These are phyloP conservation scores for Asterophora parasitica DNA, from an alignment of 768 basidiomycete genomes.

Conservation along the genomic window DNA sequence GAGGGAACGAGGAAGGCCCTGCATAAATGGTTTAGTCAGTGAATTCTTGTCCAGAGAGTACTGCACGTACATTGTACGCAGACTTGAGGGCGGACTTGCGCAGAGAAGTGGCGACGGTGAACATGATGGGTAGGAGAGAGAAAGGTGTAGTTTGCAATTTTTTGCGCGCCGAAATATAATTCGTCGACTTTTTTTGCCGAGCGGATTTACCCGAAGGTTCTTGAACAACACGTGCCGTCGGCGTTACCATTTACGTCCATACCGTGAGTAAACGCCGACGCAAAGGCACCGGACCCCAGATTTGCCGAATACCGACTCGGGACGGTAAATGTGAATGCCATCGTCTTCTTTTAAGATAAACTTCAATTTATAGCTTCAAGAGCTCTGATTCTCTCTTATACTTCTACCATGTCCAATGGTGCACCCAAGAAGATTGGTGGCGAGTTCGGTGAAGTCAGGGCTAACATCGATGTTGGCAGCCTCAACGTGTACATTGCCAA, in stretches of 20 bases:
- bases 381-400: neutral
- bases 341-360: neutral
- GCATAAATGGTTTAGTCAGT: constrained; percentile 10
- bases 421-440: constrained; percentile 54
- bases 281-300: neutral
- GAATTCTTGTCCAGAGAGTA: neutral
- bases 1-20: constrained; percentile 66
- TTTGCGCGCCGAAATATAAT: constrained; percentile 39
- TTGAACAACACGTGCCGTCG: constrained; percentile 24
- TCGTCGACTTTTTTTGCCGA: constrained; percentile 24
- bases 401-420: constrained; percentile 21
- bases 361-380: neutral
- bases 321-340: neutral
- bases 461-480: constrained; percentile 57
- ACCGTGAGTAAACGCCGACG: no score
- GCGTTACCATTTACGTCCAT: neutral
- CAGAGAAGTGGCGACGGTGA: constrained; percentile 61
- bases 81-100: constrained; percentile 55
- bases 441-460: constrained; percentile 70
- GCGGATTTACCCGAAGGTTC: constrained; percentile 38
- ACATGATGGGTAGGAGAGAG: constrained; percentile 58
- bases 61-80: constrained; percentile 52
- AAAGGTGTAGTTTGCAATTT: constrained; percentile 39
- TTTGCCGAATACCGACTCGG: constrained; percentile 8
- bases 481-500: constrained; percentile 63